Evolutionary conservation across 495 filamentous ascomycete species (phyloP), one percentile per base, ranked within the genome.

Genomic region (Penicillium macrosclerotiorum): DNA sequence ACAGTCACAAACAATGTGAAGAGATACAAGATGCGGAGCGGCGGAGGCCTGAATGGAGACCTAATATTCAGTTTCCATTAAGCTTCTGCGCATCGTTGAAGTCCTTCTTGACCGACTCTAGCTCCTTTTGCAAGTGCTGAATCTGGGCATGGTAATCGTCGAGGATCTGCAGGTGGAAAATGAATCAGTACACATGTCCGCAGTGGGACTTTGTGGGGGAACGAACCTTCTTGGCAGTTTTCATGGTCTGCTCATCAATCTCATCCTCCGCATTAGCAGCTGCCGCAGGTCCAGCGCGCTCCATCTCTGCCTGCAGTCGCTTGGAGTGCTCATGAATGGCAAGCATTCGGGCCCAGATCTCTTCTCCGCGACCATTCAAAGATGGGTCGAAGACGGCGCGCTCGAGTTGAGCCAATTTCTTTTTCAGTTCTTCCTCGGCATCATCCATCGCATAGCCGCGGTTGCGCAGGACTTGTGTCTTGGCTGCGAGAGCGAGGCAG

Each of bases 261-360:
- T 81, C 77, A 18, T 75, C 71, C 18, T 74, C 69, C 6, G 65
- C 62, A 62, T 65, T 72, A 51, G 47, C 65, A 35, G 65, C 62
- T 42, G 63, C 80, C 64, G 55, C 78, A 14, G 63, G 49, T 47
- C 78, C 82, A 42, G 76, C 62, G 59, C 81, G 85, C 55, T 86
- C 83, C 52, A 93, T 76, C 70, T 96, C 91, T 38, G 76, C 76
- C 65, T 89, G 85, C 51, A 99, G 69, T 34, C 80, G 78, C 58
- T 84, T 82, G 25, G 87, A 86, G 51, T 89, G 80, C 49, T 92
- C 89, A 52, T 88, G 74, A 26, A 96, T 80, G 19, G 84, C 84
- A 42, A 95, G 80, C 78, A 99, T 85, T 24, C 94, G 75, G 26
- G 93, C 94, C 93, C 93, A 99, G 37, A 99, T 86, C 72, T 99